These are phyloP conservation scores for Gliomastix tumulicola DNA, from an alignment of 2,329 filamentous ascomycete species.

Conservation along the genomic window DNA sequence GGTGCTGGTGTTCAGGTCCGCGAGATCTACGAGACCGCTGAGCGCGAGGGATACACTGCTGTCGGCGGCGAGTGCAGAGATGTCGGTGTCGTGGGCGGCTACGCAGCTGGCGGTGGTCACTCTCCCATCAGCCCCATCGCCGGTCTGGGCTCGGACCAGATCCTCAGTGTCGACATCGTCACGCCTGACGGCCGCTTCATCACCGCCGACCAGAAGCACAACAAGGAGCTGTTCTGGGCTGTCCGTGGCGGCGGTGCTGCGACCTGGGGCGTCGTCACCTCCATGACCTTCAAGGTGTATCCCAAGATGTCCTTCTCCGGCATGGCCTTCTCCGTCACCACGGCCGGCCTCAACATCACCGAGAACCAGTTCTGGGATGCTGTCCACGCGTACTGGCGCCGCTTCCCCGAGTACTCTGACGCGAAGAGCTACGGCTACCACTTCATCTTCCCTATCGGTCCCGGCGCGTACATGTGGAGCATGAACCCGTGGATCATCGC, in stretches of 20 bases:
- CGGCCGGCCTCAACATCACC: conserved; percentile 16
- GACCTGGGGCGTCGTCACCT: conserved; percentile 34
- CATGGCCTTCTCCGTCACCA: conserved; percentile 25
- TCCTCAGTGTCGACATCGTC: conserved; percentile 41
- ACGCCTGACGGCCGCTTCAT: conserved; percentile 33
- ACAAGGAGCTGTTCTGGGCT: conserved; percentile 43
- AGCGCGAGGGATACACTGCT: conserved; percentile 35
- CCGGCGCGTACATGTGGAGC: conserved; percentile 15
- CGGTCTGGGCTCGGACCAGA: conserved; percentile 37
- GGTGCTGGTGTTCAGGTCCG: conserved; percentile 46
- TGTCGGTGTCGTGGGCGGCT: conserved; percentile 18
- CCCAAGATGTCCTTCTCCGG: conserved; percentile 21
- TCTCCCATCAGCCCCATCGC: conserved; percentile 35
- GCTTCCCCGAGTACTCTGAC: conserved; percentile 19
- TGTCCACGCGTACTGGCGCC: conserved; percentile 19
- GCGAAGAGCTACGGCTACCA: conserved; percentile 18
- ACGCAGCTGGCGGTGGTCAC: conserved; percentile 36
- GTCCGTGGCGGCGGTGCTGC: conserved; percentile 36
- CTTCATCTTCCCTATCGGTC: conserved; percentile 7
- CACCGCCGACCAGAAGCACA: conserved; percentile 27
- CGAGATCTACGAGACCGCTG: conserved; percentile 44
- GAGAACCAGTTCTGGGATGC: conserved; percentile 22
- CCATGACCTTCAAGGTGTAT: conserved; percentile 23
- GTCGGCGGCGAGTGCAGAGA: conserved; percentile 44
- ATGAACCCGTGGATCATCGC: conserved; percentile 27